A percentile compares a stretch with the other conserved stretches of the same genome.
These are phyloP conservation scores for Angophora floribunda DNA, from an alignment of 345 rosid genomes.

Conservation along the genomic window DNA sequence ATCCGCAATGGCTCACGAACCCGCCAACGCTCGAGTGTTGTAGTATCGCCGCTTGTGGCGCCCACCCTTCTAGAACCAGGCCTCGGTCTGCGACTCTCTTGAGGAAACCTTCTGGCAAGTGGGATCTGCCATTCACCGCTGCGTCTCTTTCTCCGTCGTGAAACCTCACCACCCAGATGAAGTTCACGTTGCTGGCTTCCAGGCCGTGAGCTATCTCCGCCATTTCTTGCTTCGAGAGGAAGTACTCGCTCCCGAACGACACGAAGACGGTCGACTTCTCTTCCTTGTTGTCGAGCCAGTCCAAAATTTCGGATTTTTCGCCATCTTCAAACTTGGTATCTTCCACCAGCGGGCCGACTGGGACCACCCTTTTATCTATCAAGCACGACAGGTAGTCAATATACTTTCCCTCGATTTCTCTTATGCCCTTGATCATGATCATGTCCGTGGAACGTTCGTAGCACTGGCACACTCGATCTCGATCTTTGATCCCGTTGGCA, in stretches of 20 bases:
- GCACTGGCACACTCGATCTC: background rate
- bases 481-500: background rate
- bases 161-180: conserved; percentile 13
- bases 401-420: conserved; percentile 11
- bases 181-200: conserved; percentile 2
- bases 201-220: conserved; percentile 12
- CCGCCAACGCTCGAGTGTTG: conserved; percentile 13
- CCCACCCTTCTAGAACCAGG: conserved; percentile 4
- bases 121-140: background rate
- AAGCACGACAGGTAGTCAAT: background rate
- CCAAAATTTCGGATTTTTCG: background rate
- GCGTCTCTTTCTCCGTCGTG: background rate
- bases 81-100: conserved; percentile 6
- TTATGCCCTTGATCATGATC: conserved; percentile 2
- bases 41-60: conserved; percentile 7
- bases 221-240: background rate
- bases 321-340: background rate
- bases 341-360: conserved; percentile 7
- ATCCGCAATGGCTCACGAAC: conserved; percentile 31
- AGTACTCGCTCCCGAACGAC: conserved; percentile 18
- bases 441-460: background rate
- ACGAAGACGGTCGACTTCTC: conserved; percentile 9
- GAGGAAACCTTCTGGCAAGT: conserved; percentile 10
- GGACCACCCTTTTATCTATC: background rate
- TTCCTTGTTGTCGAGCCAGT: conserved; percentile 10